Percentiles rank a stretch among this genome's conserved stretches.
phyloP scores from a whole-genome alignment of 331 rosid species.

The Acacia pycnantha region DNA sequence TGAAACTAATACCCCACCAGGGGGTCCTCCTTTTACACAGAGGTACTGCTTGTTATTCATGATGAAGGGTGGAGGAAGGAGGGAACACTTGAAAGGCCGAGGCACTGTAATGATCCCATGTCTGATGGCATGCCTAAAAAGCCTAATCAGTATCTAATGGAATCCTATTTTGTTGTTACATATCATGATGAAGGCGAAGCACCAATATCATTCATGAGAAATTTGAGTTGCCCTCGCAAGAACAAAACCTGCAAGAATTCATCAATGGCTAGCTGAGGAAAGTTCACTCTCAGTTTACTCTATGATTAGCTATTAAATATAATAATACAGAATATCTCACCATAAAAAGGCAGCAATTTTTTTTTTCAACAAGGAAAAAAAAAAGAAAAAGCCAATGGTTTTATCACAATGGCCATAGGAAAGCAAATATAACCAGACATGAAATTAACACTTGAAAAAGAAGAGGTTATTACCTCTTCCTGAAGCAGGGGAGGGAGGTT shows the following conservation, averaged over 20 bases:
- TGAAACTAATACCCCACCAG: background rate
- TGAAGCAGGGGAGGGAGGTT: constrained; percentile 61
- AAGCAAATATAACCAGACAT: background rate
- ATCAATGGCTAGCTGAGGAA: constrained; percentile 9
- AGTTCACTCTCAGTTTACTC: background rate
- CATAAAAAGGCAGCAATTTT: background rate
- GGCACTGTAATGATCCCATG: background rate
- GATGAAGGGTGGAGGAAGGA: background rate
- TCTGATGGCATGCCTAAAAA: background rate
- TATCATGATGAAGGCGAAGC: constrained; percentile 24
- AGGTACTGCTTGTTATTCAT: constrained; percentile 9
- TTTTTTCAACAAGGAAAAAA: background rate
- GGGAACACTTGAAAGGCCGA: background rate
- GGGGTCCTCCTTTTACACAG: background rate
- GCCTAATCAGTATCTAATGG: background rate
- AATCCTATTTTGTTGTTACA: background rate
- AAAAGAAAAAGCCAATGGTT: background rate
- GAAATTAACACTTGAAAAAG: background rate
- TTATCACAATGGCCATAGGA: background rate
- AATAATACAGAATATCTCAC: background rate
- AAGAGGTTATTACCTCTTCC: constrained; percentile 60
- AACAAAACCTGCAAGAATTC: constrained; percentile 58
- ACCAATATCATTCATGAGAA: constrained; percentile 57
- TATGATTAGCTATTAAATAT: background rate
- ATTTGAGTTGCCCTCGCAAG: constrained; percentile 65